Percentiles rank a stretch among this genome's conserved stretches.
Conservation (phyloP, 2,329 filamentous ascomycete species). For the Aspergillus aculeatinus region DNA sequence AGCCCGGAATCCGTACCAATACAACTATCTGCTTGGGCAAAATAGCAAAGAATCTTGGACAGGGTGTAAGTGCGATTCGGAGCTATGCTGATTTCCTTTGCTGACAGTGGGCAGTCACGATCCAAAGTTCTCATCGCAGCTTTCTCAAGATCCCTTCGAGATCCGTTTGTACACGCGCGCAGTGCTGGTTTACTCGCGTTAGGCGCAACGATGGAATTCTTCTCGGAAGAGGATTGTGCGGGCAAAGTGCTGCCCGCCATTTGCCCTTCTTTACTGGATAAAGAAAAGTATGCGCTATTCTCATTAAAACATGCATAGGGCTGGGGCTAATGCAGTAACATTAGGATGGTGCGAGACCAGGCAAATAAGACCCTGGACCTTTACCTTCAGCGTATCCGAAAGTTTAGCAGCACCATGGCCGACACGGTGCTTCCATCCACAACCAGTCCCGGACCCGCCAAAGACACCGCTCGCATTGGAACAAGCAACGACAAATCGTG, state of each 20-base stretch:
- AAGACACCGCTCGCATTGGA: constrained; percentile 68
- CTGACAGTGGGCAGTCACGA: constrained; percentile 58
- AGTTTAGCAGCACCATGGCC: constrained; percentile 73
- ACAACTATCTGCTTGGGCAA: constrained; percentile 97
- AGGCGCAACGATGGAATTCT: constrained; percentile 79
- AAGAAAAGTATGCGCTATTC: constrained; percentile 67
- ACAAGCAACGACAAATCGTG: constrained; percentile 73
- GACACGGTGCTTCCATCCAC: constrained; percentile 74
- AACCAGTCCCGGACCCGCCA: constrained; percentile 46
- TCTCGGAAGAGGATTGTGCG: constrained; percentile 87
- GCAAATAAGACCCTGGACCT: constrained; percentile 84
- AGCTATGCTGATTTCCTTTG: background rate
- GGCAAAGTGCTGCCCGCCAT: constrained; percentile 78
- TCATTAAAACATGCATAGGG: background rate
- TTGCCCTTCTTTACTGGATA: constrained; percentile 83
- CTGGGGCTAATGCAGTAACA: constrained; percentile 1
- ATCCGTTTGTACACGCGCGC: constrained; percentile 91
- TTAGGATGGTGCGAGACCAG: constrained; percentile 76
- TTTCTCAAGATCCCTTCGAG: constrained; percentile 82
- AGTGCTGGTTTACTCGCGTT: constrained; percentile 87
- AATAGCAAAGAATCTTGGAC: constrained; percentile 84
- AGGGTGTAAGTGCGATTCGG: constrained; percentile 44
- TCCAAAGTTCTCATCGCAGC: constrained; percentile 91
- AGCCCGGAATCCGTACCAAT: constrained; percentile 94
- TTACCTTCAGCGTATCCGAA: constrained; percentile 79